These are phyloP conservation scores for Melaleuca quinquenervia DNA, from an alignment of 345 rosid species.

Conservation along the genomic window DNA sequence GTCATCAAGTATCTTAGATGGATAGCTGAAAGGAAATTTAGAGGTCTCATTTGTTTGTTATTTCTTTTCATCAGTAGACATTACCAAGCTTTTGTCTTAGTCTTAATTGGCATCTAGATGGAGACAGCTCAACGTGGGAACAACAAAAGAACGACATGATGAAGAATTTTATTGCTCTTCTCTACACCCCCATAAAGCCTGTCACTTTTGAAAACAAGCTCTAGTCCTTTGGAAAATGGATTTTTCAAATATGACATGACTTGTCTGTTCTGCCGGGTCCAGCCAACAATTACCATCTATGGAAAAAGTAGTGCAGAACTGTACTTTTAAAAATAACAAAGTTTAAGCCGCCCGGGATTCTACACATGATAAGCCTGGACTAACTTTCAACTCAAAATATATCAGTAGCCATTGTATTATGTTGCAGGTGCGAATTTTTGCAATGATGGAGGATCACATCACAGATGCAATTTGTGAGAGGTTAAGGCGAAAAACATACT, in stretches of 20 bases:
- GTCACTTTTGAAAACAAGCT: not conserved
- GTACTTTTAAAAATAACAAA: not conserved
- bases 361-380: not conserved
- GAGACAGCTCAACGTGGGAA: not conserved
- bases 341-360: not conserved
- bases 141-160: not conserved
- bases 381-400: not conserved
- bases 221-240: not conserved
- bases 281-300: not conserved
- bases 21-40: not conserved
- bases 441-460: constrained; percentile 57
- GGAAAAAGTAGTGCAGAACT: not conserved
- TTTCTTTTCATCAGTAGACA: not conserved
- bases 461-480: constrained; percentile 70
- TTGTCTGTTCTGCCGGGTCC: not conserved
- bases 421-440: constrained; percentile 66
- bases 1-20: not conserved
- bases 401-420: not conserved
- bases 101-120: not conserved
- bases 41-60: not conserved
- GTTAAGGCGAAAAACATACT: constrained; percentile 60
- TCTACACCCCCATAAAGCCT: not conserved
- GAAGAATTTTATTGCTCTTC: not conserved
- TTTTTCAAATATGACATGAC: not conserved
- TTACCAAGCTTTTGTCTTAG: not conserved